Evolutionary conservation across 176 grass and related monocot genomes (phyloP), one percentile per base, ranked within the genome.

Genomic region (Zoysia japonica): DNA sequence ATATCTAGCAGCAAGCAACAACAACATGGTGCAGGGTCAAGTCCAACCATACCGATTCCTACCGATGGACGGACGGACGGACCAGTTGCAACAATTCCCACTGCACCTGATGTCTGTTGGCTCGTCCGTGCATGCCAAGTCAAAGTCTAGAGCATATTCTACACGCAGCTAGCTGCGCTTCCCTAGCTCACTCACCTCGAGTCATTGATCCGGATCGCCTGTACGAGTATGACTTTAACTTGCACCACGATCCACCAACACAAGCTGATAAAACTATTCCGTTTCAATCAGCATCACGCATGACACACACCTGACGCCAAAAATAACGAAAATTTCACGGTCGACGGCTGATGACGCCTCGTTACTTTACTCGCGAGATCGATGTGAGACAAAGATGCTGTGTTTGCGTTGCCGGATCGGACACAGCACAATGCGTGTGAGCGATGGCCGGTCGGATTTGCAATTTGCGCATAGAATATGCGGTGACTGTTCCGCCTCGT

Each of bases 51-150:
- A 3, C 20, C 48, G n/a, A 28, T 0, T 56, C 15, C 67, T 65
- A 13, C 53, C 80, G 28, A 28, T 28, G 28, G 28, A 28, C 28
- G 11, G 61, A 62, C 80, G 76, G 70, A 76, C 69, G 70, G 64
- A 61, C 47, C 70, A 28, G 43, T 73, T 75, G 16, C 65, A 65
- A 72, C 65, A 65, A 72, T 78, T 78, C 82, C 77, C 77, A 75
- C 77, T 13, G 77, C 87, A 89, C 77, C 87, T 77, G 87, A 71
- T 77, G 77, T 77, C 78, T 52, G 77, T 85, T 89, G 82, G 77
- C 14, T 85, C 49, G 66, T 76, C 70, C 55, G 16, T 71, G 15
- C 41, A 60, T 11, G 44, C 55, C 82, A 76, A 85, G 77, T 85
- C 82, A 85, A 89, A 65, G 65, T 75, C 82, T 85, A 71, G 37